These are phyloP conservation scores for Furcasterigmium furcatum DNA, from an alignment of 2,329 filamentous ascomycete species.

Conservation along the genomic window DNA sequence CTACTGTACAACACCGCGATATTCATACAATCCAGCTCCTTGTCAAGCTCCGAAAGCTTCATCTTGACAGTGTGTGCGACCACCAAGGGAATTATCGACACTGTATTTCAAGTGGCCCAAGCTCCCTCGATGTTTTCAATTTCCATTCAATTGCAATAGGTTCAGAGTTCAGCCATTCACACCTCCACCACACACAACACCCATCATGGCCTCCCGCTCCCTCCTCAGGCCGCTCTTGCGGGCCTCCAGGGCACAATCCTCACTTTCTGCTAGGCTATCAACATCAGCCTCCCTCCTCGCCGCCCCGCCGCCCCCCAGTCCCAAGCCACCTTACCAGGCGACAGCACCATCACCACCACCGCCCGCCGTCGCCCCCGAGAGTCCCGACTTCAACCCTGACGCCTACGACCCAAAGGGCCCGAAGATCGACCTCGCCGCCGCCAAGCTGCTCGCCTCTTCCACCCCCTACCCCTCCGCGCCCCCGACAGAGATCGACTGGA, in stretches of 20 bases:
- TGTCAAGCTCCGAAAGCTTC: neutral
- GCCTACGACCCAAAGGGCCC: neutral
- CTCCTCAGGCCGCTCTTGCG: conserved; percentile 10
- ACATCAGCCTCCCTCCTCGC: no score
- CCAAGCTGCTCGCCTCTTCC: conserved; percentile 3
- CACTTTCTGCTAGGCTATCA: no score
- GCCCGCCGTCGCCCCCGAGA: neutral
- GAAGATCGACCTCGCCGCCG: neutral
- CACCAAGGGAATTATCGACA: no score
- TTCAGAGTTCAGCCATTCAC: neutral
- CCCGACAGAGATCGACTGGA: conserved; percentile 63
- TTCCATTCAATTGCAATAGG: neutral
- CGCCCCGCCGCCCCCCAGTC: neutral
- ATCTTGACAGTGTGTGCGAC: neutral
- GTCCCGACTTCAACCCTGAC: neutral
- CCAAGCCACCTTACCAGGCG: neutral
- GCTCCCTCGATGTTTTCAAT: neutral
- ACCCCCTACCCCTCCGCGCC: conserved; percentile 2
- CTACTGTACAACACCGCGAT: conserved; percentile 1
- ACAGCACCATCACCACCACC: neutral
- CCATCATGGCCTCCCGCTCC: conserved; percentile 9
- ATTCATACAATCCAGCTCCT: neutral
- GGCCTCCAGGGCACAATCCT: conserved; percentile 1
- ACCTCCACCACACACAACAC: neutral
- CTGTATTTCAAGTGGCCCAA: neutral